Evolutionary conservation across 208 protist genomes (phyloP).

Genomic region (Trypanosoma brucei): DNA sequence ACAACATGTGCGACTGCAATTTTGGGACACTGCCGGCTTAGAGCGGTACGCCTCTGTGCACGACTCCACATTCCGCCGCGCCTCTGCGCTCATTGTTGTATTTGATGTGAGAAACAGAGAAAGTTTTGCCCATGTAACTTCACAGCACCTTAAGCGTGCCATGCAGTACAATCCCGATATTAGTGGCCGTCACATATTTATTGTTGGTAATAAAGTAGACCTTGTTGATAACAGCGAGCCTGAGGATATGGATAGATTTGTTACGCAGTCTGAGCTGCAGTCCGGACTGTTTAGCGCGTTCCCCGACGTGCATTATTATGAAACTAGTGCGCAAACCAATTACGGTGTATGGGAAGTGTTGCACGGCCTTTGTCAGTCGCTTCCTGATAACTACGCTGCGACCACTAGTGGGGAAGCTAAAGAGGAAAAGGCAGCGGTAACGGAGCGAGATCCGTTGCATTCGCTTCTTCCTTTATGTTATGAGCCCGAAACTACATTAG

Average conservation of each 20-base stretch:
- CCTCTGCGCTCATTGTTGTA: constrained; percentile 92
- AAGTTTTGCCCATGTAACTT: constrained; percentile 79
- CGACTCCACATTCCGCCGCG: constrained; percentile 56
- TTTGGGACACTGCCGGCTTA: constrained; percentile 87
- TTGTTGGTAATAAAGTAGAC: constrained; percentile 60
- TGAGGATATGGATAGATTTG: neutral
- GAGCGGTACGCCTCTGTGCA: constrained; percentile 96
- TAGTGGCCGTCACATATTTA: constrained; percentile 33
- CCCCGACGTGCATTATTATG: constrained; percentile 39
- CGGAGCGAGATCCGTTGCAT: too few relatives aligned
- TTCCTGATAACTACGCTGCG: constrained; percentile 7
- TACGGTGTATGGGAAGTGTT: constrained; percentile 27
- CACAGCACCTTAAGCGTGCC: constrained; percentile 21
- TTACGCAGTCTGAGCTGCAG: constrained; percentile 21
- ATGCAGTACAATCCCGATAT: constrained; percentile 32
- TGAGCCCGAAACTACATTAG: too few relatives aligned
- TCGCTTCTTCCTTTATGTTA: too few relatives aligned
- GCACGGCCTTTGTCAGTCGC: constrained; percentile 20
- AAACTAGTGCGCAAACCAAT: constrained; percentile 39
- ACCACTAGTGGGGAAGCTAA: too few relatives aligned
- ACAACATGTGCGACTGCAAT: constrained; percentile 50
- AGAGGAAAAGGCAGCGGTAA: too few relatives aligned
- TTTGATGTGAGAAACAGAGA: constrained; percentile 94
- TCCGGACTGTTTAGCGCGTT: constrained; percentile 28
- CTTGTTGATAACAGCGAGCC: constrained; percentile 16